phyloP scores from a whole-genome alignment of 768 basidiomycete species.

The Mycena pura region DNA sequence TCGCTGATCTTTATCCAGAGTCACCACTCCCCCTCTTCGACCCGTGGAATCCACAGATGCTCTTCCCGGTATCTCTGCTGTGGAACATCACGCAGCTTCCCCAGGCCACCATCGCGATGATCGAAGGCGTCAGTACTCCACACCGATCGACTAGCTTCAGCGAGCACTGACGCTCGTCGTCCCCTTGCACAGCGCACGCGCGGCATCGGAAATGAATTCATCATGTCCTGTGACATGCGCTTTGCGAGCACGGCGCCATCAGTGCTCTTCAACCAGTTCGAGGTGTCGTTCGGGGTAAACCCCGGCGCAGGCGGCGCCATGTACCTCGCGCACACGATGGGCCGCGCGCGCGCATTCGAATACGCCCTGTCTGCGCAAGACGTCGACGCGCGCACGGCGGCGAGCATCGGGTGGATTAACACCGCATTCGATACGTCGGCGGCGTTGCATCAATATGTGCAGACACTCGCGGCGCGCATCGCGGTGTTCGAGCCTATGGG shows the following conservation, averaged over 20 bases:
- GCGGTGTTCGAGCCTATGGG: not conserved
- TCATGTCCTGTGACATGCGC: slow-evolving; percentile 4
- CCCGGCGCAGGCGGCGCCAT: slow-evolving; percentile 8
- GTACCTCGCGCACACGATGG: slow-evolving; percentile 2
- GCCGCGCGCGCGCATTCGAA: slow-evolving; percentile 4
- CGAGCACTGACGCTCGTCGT: too few species aligned
- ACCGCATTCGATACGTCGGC: not conserved
- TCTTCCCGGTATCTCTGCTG: not conserved
- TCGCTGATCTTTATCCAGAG: too few species aligned
- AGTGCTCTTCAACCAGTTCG: not conserved
- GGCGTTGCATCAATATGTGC: not conserved
- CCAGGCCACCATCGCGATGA: not conserved
- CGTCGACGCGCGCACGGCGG: slow-evolving; percentile 3
- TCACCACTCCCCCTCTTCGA: not conserved
- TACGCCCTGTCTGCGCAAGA: not conserved
- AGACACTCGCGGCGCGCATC: slow-evolving; percentile 5
- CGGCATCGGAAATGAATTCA: not conserved
- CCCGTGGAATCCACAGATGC: not conserved
- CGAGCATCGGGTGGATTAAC: slow-evolving; percentile 7
- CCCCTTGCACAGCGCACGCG: not conserved
- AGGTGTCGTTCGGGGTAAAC: slow-evolving; percentile 1
- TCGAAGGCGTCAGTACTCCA: not conserved
- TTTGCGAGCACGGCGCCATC: not conserved
- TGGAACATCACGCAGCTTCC: not conserved
- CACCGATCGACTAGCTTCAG: not conserved